Evolutionary conservation across 208 protist species (phyloP).

Genomic region (Herpetomonas samuelpessoai): DNA sequence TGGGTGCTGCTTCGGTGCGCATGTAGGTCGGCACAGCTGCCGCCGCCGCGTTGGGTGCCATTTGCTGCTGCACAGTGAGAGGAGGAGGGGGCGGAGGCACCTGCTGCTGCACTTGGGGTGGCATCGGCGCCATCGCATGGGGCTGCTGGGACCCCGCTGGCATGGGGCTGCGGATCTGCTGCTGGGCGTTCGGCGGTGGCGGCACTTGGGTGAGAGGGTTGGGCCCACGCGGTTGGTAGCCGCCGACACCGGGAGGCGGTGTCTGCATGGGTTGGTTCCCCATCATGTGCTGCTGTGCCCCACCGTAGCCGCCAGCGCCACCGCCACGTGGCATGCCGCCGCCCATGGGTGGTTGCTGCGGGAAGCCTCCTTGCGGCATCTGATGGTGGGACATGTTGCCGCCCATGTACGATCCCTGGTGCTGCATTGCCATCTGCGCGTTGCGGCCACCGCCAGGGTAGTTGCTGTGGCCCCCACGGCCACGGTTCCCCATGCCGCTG

Average conservation of each 20-base stretch:
- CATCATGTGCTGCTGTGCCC: slow-evolving; percentile 5
- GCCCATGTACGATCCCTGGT: background rate
- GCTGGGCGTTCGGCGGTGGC: background rate
- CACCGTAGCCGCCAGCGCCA: no score
- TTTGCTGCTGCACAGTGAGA: slow-evolving; percentile 10
- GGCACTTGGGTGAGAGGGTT: background rate
- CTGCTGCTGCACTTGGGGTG: slow-evolving; percentile 4
- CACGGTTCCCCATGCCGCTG: no score
- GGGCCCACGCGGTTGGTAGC: background rate
- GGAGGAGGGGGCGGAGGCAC: slow-evolving; percentile 8
- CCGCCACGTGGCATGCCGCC: no score
- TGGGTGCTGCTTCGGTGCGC: slow-evolving; percentile 30
- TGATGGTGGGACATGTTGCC: slow-evolving; percentile 1
- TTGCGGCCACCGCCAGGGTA: background rate
- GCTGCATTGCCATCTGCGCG: background rate
- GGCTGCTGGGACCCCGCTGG: background rate
- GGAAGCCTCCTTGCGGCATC: no score
- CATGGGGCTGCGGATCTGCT: slow-evolving; percentile 1
- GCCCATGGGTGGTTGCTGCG: background rate
- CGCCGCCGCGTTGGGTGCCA: slow-evolving; percentile 3
- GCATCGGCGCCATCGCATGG: slow-evolving; percentile 5
- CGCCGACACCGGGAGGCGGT: no score
- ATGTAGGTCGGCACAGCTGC: slow-evolving; percentile 23
- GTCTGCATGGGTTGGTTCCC: no score
- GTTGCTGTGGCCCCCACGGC: no score